Conservation (phyloP, 371 early-diverging fungal species). For the Phascolomyces articulosus region DNA sequence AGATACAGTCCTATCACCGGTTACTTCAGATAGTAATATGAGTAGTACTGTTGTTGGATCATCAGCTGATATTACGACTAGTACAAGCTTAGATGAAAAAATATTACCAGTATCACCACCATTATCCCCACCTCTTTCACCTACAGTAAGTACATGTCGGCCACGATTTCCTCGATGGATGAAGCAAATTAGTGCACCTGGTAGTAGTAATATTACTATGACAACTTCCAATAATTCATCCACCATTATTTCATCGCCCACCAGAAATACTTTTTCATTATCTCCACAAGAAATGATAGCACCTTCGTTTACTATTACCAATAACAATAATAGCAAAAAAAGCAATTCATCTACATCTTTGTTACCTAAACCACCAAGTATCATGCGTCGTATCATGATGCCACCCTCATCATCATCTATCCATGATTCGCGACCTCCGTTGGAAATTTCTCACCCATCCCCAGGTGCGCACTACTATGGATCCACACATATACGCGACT, state of each 20-base stretch:
- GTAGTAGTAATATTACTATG: neutral
- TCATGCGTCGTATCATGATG: neutral
- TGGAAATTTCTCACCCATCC: neutral
- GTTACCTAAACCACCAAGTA: neutral
- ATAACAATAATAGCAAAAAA: neutral
- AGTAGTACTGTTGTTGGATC: neutral
- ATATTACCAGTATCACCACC: constrained; percentile 7
- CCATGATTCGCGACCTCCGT: too few relatives aligned
- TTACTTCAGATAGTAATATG: neutral
- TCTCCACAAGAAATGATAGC: neutral
- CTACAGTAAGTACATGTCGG: neutral
- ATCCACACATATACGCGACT: constrained; percentile 22
- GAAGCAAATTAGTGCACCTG: constrained; percentile 10
- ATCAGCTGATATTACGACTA: neutral
- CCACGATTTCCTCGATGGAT: constrained; percentile 15
- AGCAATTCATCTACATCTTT: constrained; percentile 1
- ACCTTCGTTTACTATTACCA: too few relatives aligned
- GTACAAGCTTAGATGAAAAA: neutral
- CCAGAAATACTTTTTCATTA: too few relatives aligned
- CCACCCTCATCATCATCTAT: neutral
- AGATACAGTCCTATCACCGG: neutral
- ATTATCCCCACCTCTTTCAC: constrained; percentile 9
- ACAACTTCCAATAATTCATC: neutral
- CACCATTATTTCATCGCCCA: neutral
- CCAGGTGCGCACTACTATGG: constrained; percentile 22